A percentile compares a stretch with the other conserved stretches of the same genome.
These are phyloP conservation scores for Collybia sordida DNA, from an alignment of 768 basidiomycete species.

Conservation along the genomic window DNA sequence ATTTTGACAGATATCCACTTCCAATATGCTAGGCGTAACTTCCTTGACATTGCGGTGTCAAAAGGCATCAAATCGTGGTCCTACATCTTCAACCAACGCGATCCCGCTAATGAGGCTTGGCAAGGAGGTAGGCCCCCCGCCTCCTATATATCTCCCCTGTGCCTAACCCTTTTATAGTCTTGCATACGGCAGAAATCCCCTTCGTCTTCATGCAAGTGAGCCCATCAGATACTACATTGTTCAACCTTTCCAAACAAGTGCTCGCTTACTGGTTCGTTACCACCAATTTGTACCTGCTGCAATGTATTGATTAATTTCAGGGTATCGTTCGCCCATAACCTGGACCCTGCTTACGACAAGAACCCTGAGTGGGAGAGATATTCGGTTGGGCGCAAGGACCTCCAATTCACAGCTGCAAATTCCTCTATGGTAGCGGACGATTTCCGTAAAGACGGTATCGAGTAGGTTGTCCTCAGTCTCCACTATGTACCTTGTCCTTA, in stretches of 20 bases:
- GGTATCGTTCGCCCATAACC: slow-evolving; percentile 17
- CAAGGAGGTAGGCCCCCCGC: slow-evolving; percentile 13
- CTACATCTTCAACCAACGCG: slow-evolving; percentile 11
- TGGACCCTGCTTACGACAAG: slow-evolving; percentile 5
- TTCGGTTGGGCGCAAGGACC: background rate
- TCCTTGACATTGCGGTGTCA: slow-evolving; percentile 5
- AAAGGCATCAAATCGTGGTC: slow-evolving; percentile 15
- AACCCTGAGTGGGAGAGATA: slow-evolving; percentile 14
- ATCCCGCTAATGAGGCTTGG: slow-evolving; percentile 10
- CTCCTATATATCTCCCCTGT: background rate
- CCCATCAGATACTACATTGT: slow-evolving; percentile 9
- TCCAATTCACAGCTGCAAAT: slow-evolving; percentile 5
- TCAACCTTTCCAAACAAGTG: slow-evolving; percentile 13
- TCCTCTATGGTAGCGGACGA: slow-evolving; percentile 13
- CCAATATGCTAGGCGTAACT: slow-evolving; percentile 18
- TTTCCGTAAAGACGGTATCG: slow-evolving; percentile 11
- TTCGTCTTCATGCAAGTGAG: slow-evolving; percentile 18
- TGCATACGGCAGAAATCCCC: slow-evolving; percentile 17
- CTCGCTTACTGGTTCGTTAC: slow-evolving; percentile 15
- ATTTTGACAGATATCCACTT: slow-evolving; percentile 14
- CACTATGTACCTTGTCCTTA: background rate
- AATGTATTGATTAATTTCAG: background rate
- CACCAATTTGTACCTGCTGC: background rate
- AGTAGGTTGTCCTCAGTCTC: slow-evolving; percentile 4
- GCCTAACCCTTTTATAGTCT: slow-evolving; percentile 5